Evolutionary conservation across 148 eudicot genomes (phyloP).

Genomic region (Nepenthes mirabilis): DNA sequence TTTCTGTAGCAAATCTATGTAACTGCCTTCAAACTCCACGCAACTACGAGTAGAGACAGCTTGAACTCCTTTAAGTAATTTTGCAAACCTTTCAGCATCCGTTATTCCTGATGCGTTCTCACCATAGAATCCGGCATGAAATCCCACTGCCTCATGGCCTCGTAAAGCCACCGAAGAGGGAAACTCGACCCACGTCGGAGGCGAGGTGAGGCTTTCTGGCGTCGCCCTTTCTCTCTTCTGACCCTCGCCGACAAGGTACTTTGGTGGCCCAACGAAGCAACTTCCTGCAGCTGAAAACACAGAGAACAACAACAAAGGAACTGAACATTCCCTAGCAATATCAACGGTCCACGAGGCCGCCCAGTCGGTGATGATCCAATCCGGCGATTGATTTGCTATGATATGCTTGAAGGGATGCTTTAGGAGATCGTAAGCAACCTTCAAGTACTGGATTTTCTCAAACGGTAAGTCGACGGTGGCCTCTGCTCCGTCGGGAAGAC

Average conservation of each 20-base stretch:
- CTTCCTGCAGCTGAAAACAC: not conserved
- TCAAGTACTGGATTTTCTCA: conserved; percentile 5
- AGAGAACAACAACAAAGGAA: not conserved
- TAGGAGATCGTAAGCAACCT: conserved; percentile 7
- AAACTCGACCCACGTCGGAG: conserved; percentile 12
- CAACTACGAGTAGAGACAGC: conserved; percentile 3
- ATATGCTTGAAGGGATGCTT: conserved; percentile 3
- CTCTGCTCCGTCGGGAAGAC: conserved; percentile 5
- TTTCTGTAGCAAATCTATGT: conserved; percentile 3
- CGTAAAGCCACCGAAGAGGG: conserved; percentile 9
- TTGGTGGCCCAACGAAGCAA: conserved; percentile 2
- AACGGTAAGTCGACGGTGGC: conserved; percentile 5
- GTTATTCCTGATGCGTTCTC: conserved; percentile 1
- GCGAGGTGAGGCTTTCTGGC: not conserved
- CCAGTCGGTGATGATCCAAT: conserved; percentile 10
- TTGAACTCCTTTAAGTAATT: not conserved
- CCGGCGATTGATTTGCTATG: not conserved
- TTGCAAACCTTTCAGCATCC: not conserved
- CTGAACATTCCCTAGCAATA: not conserved
- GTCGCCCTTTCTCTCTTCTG: not conserved
- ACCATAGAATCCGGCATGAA: not conserved
- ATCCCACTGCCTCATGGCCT: conserved; percentile 6
- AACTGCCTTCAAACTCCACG: conserved; percentile 12
- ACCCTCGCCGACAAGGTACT: conserved; percentile 2
- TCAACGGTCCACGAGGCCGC: conserved; percentile 1